Base-by-base conservation (phyloP, 345 rosid genomes). In the Syzygium oleosum region DNA sequence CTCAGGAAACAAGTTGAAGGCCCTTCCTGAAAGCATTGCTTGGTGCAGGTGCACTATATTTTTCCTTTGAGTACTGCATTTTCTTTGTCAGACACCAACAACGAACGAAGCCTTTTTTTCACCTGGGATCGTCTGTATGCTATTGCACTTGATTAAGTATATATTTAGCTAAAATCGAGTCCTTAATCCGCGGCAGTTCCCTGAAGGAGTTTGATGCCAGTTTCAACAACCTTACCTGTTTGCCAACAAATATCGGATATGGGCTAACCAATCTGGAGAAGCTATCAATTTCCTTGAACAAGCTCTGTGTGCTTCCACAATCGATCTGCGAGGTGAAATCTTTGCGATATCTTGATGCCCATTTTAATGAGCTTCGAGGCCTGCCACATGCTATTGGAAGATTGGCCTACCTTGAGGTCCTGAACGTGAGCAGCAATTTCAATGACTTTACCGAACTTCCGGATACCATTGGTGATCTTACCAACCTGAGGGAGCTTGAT, bases 351-450 rank as follows among this genome's bases (percentile, higher is more conserved):
- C 92, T 98, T 84, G 99, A 96, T 85, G 99, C 92, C 55, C 99
- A 96, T 90, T 97, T 98, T 94, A 97, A 98, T 85, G 96, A 97
- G 93, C 94, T 98, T 84, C 91, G 89, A 53, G 95, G 94, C 88
- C 91, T 98, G 91, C 98, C 99, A 25, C 90, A 55, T 58, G 92
- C 96, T 12, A 88, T 97, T 27, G 99, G 98, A 88, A 96, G 87
- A 87, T 53, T 97, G 92, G 90, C 91, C 23, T 94, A 92, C 86
- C 99, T 98, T 49, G 97, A 97, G 94, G 88, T 89, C 88, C 91
- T 98, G 89, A 94, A 95, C 88, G 88, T 98, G 54, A 92, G 98
- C 93, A 95, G 94, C 90, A 98, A 98, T 85, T 98, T 98, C 93
- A 94, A 90, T 83, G 94, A 96, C 94, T 90, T 98, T 92, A 93